A percentile compares a stretch with the other conserved stretches of the same genome.
phyloP scores from a whole-genome alignment of 768 basidiomycete species.

The Hericium coralloides region DNA sequence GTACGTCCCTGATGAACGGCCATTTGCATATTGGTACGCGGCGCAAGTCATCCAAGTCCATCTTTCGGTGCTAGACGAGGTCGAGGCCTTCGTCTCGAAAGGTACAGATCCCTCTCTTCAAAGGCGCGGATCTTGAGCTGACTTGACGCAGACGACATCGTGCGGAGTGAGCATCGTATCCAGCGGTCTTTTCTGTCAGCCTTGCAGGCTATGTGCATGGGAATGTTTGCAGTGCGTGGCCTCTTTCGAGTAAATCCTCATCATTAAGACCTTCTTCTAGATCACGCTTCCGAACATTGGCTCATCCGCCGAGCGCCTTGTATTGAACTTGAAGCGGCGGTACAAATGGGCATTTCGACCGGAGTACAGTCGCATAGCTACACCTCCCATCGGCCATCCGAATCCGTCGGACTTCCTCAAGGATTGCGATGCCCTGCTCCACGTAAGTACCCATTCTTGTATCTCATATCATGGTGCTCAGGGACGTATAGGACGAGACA shows the following conservation, averaged over 20 bases:
- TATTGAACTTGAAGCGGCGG: constrained; percentile 51
- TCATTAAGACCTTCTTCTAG: constrained; percentile 21
- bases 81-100: constrained; percentile 31
- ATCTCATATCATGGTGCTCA: not conserved
- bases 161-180: constrained; percentile 2
- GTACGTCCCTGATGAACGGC: constrained; percentile 56
- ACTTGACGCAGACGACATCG: constrained; percentile 1
- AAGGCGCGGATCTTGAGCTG: not conserved
- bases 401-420: constrained; percentile 41
- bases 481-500: constrained; percentile 25
- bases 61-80: constrained; percentile 40
- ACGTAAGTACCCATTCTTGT: constrained; percentile 21
- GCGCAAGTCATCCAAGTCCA: constrained; percentile 49
- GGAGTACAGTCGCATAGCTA: constrained; percentile 45
- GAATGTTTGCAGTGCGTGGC: constrained; percentile 42
- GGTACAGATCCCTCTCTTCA: constrained; percentile 20
- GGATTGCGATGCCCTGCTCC: constrained; percentile 29
- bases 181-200: constrained; percentile 4
- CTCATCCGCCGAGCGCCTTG: constrained; percentile 39
- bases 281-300: constrained; percentile 39
- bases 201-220: constrained; percentile 36
- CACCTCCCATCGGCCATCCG: constrained; percentile 43
- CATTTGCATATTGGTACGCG: constrained; percentile 73
- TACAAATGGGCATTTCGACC: constrained; percentile 73
- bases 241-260: not conserved